Percentiles rank a stretch among this genome's conserved stretches.
phyloP scores from a whole-genome alignment of 768 basidiomycete species.

The Tricholoma saponaceum region DNA sequence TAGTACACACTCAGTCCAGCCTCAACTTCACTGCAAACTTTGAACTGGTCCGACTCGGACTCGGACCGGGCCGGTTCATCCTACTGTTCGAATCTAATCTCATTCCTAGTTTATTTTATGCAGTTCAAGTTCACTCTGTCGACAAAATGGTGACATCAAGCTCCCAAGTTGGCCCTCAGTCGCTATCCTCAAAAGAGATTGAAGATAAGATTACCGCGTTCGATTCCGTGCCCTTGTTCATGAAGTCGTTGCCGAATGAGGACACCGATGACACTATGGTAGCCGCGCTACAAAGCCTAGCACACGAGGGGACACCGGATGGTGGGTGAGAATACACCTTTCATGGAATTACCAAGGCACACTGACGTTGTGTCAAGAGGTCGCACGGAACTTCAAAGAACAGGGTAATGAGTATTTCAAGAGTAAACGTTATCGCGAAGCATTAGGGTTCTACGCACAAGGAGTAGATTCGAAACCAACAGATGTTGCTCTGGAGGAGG shows the following conservation, averaged over 20 bases:
- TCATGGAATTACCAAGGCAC: neutral
- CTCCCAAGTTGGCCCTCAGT: conserved; percentile 29
- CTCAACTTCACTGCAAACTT: no score
- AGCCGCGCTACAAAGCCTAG: conserved; percentile 81
- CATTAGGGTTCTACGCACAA: conserved; percentile 85
- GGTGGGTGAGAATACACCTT: conserved; percentile 55
- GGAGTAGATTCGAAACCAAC: conserved; percentile 83
- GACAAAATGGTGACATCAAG: conserved; percentile 16
- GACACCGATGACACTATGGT: conserved; percentile 61
- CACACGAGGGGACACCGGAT: conserved; percentile 88
- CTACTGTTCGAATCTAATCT: neutral
- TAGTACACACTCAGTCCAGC: no score
- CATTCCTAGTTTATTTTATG: no score
- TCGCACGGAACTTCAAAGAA: conserved; percentile 89
- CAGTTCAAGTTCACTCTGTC: neutral
- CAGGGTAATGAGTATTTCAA: conserved; percentile 95
- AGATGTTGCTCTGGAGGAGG: conserved; percentile 52
- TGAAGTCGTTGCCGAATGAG: conserved; percentile 79
- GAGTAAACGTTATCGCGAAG: conserved; percentile 83
- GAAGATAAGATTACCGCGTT: conserved; percentile 39
- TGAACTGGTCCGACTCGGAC: neutral
- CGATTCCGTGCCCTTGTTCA: conserved; percentile 84
- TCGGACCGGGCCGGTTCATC: neutral
- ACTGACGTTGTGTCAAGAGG: conserved; percentile 44
- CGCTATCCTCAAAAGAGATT: conserved; percentile 25